Evolutionary conservation across 495 filamentous ascomycete genomes (phyloP), one percentile per base, ranked within the genome.

Genomic region (Evernia prunastri): DNA sequence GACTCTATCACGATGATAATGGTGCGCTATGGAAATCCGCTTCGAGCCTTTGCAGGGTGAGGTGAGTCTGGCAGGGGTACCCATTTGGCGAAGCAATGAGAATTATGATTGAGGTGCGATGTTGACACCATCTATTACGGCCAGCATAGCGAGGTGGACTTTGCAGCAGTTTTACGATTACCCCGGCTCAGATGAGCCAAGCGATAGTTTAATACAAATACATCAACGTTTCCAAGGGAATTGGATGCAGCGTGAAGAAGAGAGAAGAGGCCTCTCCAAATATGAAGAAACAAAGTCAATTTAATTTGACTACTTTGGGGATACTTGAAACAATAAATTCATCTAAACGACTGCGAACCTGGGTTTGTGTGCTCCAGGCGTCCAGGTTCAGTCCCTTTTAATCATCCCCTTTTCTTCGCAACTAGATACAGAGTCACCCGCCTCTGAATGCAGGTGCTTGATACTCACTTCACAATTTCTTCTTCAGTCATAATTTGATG

Each of bases 121-220:
- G 53, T 37, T 31, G 56, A 64, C 31, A 64, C 33, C 62, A 59
- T 64, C 42, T 42, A 59, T 49, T 59, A 64, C 56, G 35, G 59
- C 56, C 20, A 37, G 62, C 62, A 64, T 64, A 64, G 62, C 62
- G 62, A 59, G 42, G 54, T 40, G 18, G 23, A 33, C 5, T 54
- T 54, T 36, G 60, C 33, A 51, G 36, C 56, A 29, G 8, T 45
- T 64, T 53, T 58, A 40, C 42, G 43, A 51, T 42, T 64, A 59
- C 57, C 62, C 62, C 62, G 62, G 62, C 56, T 64, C 56, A 29
- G 40, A 51, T 29, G 62, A 64, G 56, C 62, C 62, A 64, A 31
- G 62, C 56, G 62, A 64, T 35, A n/a, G 35, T 36, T 63, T 56
- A 1, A 27, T 25, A 11, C 9, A 49, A 17, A 49, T 27, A 27